Percentiles rank a stretch among this genome's conserved stretches.
Evolutionary conservation across 257 asterid genomes (phyloP).

Genomic region (Solanum clarkiae): DNA sequence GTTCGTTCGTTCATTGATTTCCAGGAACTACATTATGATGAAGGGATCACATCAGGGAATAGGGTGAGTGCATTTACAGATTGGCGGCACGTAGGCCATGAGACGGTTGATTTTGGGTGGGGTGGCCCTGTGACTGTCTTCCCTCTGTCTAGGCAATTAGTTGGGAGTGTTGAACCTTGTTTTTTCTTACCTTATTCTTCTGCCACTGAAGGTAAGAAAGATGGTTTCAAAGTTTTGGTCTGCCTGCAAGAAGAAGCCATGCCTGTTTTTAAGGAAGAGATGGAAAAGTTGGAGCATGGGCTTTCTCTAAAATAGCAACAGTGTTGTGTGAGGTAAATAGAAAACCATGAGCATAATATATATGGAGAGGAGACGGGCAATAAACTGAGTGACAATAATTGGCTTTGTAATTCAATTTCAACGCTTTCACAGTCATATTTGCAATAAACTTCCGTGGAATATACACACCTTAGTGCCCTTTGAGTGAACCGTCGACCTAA

Average conservation of each 20-base stretch:
- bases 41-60: slow-evolving; percentile 60
- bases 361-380: neutral
- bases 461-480: no score
- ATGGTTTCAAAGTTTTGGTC: slow-evolving; percentile 47
- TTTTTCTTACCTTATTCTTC: slow-evolving; percentile 53
- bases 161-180: slow-evolving; percentile 73
- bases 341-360: neutral
- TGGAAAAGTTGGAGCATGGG: slow-evolving; percentile 20
- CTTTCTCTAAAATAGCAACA: neutral
- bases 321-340: neutral
- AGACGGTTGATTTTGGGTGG: slow-evolving; percentile 79
- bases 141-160: slow-evolving; percentile 50
- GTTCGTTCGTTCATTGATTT: slow-evolving; percentile 54
- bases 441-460: neutral
- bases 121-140: slow-evolving; percentile 70
- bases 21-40: slow-evolving; percentile 50
- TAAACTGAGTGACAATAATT: neutral
- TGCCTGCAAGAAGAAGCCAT: slow-evolving; percentile 51
- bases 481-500: no score
- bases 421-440: neutral
- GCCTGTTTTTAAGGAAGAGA: slow-evolving; percentile 30
- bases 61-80: slow-evolving; percentile 81
- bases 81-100: slow-evolving; percentile 90
- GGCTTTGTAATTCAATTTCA: neutral
- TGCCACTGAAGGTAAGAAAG: slow-evolving; percentile 23